A percentile compares a stretch with the other conserved stretches of the same genome.
phyloP scores from a whole-genome alignment of 768 basidiomycete species.

The Omphalotus guepiniiformis region DNA sequence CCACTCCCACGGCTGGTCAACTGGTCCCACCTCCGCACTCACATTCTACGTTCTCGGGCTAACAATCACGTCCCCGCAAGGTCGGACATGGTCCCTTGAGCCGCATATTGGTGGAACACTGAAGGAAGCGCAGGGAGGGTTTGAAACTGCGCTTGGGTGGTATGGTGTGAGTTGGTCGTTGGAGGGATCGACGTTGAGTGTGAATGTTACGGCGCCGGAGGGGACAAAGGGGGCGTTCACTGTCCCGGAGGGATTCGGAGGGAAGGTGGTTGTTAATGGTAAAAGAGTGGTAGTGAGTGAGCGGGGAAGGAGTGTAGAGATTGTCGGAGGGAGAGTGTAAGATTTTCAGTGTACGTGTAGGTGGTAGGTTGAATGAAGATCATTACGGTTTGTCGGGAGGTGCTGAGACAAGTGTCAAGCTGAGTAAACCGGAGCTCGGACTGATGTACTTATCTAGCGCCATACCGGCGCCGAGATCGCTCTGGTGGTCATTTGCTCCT shows the following conservation, averaged over 20 bases:
- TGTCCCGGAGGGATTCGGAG: slow-evolving; percentile 19
- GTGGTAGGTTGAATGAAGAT: too few species aligned
- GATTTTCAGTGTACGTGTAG: too few species aligned
- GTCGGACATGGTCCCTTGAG: slow-evolving; percentile 42
- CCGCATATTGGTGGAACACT: slow-evolving; percentile 42
- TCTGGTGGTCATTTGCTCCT: too few species aligned
- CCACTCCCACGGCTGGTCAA: slow-evolving; percentile 59
- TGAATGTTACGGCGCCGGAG: slow-evolving; percentile 24
- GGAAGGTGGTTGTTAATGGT: slow-evolving; percentile 16
- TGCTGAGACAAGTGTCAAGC: too few species aligned
- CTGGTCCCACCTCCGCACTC: slow-evolving; percentile 53
- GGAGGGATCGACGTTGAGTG: slow-evolving; percentile 13
- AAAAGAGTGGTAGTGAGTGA: slow-evolving; percentile 2
- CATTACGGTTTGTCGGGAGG: too few species aligned
- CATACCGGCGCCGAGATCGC: too few species aligned
- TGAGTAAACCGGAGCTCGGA: too few species aligned
- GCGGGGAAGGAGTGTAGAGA: not conserved
- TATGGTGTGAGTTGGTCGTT: slow-evolving; percentile 43
- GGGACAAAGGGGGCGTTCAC: slow-evolving; percentile 27
- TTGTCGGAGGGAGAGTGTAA: slow-evolving; percentile 1
- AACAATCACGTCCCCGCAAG: slow-evolving; percentile 42
- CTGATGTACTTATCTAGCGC: too few species aligned
- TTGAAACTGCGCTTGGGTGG: slow-evolving; percentile 48
- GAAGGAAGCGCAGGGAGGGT: slow-evolving; percentile 43
- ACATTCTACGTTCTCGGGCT: slow-evolving; percentile 57